Base-by-base conservation (phyloP, 2,329 filamentous ascomycete species). In the Claviceps arundinis region DNA sequence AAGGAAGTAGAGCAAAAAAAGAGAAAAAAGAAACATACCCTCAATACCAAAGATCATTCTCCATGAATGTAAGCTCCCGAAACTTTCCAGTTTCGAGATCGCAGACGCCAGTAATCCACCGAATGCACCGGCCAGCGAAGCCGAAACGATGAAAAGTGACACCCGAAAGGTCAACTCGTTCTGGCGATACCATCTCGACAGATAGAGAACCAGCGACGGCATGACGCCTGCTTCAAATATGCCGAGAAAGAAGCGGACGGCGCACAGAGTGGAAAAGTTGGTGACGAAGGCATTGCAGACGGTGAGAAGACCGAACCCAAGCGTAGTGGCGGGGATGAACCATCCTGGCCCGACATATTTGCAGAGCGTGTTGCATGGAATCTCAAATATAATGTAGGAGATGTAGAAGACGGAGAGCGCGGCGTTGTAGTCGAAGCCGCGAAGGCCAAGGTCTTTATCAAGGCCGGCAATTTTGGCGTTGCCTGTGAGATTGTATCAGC, bases 1-100 rank as follows among this genome's bases (percentile, higher is more conserved):
- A 38, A 11, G 34, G 16, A 7, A 22, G 8, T 37, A 46, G 17
- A 17, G 37, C 37, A 37, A 8, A 34, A 34, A 11, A 19, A 42
- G 14, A 26, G 6, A 30, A 42, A 19, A 7, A 19, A 16, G 34
- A 2, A 44, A 51, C 41, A 19, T 24, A 56, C 52, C 54, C 61
- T 87, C 84, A n/a, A 87, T 79, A 4, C 74, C 76, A 51, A 87
- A 87, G 50, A 87, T 84, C 81, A 85, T 85, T 7, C 82, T 70
- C 84, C 84, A 87, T 5, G 65, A 67, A 24, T 67, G 68, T 0
- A 85, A 65, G 4, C 69, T 62, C 6, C 81, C 82, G 51, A 85
- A 75, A 47, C 69, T 62, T 24, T 74, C 65, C 5, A 87, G 71
- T 0, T 70, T 78, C 8, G 85, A 67, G 47, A 87, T 86, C 0